phyloP scores from a whole-genome alignment of 441 rosid species.

The Rhodomyrtus psidioides region DNA sequence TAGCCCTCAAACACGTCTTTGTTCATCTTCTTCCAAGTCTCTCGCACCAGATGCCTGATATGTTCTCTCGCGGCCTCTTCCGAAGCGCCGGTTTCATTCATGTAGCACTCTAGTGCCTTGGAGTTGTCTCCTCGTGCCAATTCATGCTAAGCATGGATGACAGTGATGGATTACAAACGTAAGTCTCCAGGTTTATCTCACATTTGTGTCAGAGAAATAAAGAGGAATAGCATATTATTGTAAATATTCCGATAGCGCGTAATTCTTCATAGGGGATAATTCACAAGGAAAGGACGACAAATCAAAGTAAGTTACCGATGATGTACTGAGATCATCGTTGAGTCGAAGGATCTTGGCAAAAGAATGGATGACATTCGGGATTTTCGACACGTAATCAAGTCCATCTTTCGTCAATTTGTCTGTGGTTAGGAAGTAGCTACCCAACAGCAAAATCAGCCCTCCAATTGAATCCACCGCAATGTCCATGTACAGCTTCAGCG shows the following conservation, averaged over 20 bases:
- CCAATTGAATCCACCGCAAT: background rate
- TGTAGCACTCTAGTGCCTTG: background rate
- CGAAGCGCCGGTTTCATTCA: background rate
- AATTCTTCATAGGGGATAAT: background rate
- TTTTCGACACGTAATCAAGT: background rate
- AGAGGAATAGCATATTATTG: background rate
- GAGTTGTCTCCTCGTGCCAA: background rate
- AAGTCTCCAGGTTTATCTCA: background rate
- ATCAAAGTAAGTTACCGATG: background rate
- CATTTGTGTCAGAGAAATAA: background rate
- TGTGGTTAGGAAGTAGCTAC: background rate
- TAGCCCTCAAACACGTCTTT: background rate
- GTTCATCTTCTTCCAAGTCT: background rate
- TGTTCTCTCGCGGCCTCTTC: background rate
- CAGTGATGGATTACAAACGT: background rate
- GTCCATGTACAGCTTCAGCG: background rate
- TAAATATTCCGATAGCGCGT: background rate
- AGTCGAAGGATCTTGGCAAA: background rate
- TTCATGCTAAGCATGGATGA: background rate
- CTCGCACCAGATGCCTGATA: background rate
- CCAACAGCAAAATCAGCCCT: background rate
- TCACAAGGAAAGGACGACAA: background rate
- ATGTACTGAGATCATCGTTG: background rate
- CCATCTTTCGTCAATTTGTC: background rate
- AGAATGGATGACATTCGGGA: background rate